Evolutionary conservation across 1,139 yeast species (phyloP).

Genomic region (Hansenula anomala): DNA sequence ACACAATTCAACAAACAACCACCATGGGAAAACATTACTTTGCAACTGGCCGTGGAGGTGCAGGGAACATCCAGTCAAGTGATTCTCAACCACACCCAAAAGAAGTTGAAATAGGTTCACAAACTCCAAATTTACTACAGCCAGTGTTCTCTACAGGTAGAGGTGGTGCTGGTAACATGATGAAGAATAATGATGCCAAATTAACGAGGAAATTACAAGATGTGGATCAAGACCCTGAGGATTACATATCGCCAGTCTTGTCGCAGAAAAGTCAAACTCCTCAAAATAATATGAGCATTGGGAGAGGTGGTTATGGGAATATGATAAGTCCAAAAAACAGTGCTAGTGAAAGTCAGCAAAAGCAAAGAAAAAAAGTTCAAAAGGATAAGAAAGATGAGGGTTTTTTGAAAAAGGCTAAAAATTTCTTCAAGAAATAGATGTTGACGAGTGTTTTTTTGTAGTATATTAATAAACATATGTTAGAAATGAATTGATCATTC

Average conservation of each 20-base stretch:
- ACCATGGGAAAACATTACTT: constrained; percentile 12
- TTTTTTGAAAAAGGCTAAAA: constrained; percentile 21
- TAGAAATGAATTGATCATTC: constrained; percentile 4
- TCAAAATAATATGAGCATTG: constrained; percentile 33
- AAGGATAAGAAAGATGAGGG: constrained; percentile 14
- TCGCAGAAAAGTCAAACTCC: constrained; percentile 11
- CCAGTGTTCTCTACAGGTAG: constrained; percentile 69
- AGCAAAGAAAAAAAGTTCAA: constrained; percentile 16
- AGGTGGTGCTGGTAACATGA: constrained; percentile 81
- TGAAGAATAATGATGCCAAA: constrained; percentile 56
- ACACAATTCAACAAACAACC: too few species aligned
- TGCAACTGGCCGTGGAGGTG: constrained; percentile 66
- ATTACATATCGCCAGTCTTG: constrained; percentile 18
- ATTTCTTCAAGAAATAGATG: constrained; percentile 18
- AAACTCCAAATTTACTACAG: constrained; percentile 56
- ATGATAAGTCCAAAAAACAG: constrained; percentile 31
- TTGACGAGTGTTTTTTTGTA: too few species aligned
- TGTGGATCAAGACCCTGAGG: constrained; percentile 41
- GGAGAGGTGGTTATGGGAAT: constrained; percentile 38
- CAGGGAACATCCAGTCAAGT: constrained; percentile 59
- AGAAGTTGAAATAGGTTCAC: constrained; percentile 55
- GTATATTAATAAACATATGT: too few species aligned
- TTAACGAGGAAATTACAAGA: constrained; percentile 66
- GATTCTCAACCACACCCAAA: constrained; percentile 46
- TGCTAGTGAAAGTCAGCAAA: constrained; percentile 15